Evolutionary conservation across 2,329 filamentous ascomycete genomes (phyloP), one percentile per base, ranked within the genome.

Genomic region (Ceratocystis ficicola): DNA sequence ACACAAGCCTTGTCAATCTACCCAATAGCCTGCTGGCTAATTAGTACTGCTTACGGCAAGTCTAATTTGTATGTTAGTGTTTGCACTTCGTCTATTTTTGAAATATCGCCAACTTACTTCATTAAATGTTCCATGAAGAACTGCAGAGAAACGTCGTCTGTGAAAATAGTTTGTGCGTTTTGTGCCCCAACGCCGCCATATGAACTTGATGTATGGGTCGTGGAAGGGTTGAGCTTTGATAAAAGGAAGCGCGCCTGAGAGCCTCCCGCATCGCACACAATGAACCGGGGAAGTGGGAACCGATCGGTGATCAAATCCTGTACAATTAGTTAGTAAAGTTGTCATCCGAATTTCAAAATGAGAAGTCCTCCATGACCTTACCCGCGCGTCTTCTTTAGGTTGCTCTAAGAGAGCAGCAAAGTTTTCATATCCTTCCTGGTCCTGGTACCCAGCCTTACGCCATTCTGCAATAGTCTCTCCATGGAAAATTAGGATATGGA

Each of bases 81-180:
- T 83, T 65, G 83, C 83, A 73, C 86, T 75, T 72, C 81, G 80
- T 57, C 63, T 32, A 67, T 46, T 52, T 52, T 44, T 44, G 3
- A 36, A 61, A 69, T 66, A 70, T 70, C 69, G 60, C 1, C 10
- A 15, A 81, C 87, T 77, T 81, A 92, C 90, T 99, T 99, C 94
- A 99, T 99, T 74, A 99, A 80, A 77, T 97, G 92, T 73, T 99
- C 94, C 94, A 99, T 99, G 74, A 99, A 99, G 1, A 93, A 97
- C 77, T 97, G 93, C 73, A 99, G 79, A 65, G 91, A 96, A 65
- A 99, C 94, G 75, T 99, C 94, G 73, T 99, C 94, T 0, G 94
- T 99, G 78, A 99, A 99, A 72, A 99, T 99, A 4, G 94, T 99
- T 77, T 99, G 94, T 7, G 93, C 92, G 60, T 88, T 92, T 73